Evolutionary conservation across 2,329 filamentous ascomycete genomes (phyloP).

Genomic region (Cladosporium phlei): DNA sequence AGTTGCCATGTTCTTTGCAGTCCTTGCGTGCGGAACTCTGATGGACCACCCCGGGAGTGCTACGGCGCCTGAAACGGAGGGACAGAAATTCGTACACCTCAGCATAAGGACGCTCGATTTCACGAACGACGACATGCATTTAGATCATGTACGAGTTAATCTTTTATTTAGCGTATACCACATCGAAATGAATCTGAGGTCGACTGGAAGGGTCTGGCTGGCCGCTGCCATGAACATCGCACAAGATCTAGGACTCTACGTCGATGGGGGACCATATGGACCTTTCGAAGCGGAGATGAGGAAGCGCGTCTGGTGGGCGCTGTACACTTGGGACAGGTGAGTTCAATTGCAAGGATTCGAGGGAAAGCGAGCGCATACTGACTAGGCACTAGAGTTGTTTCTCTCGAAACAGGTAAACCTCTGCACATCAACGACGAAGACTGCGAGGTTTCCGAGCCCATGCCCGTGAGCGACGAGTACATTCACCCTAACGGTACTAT

Average conservation of each 20-base stretch:
- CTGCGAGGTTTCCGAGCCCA: conserved; percentile 77
- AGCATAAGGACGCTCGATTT: conserved; percentile 68
- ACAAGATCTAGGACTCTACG: conserved; percentile 78
- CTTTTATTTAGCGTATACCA: conserved; percentile 74
- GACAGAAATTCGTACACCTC: conserved; percentile 64
- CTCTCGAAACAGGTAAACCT: conserved; percentile 75
- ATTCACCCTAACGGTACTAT: conserved; percentile 53
- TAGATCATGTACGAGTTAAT: conserved; percentile 69
- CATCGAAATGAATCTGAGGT: conserved; percentile 79
- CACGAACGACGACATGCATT: conserved; percentile 71
- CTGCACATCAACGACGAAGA: conserved; percentile 81
- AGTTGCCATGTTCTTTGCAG: conserved; percentile 74
- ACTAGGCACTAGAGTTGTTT: conserved; percentile 53
- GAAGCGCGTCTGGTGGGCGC: conserved; percentile 85
- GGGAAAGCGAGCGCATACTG: conserved; percentile 19
- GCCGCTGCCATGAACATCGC: conserved; percentile 73
- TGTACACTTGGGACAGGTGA: conserved; percentile 83
- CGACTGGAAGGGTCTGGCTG: conserved; percentile 80
- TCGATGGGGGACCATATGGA: conserved; percentile 67
- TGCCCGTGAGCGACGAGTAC: conserved; percentile 74
- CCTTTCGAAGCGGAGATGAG: conserved; percentile 80
- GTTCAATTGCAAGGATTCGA: not conserved
- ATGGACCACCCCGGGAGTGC: conserved; percentile 57
- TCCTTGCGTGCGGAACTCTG: conserved; percentile 76
- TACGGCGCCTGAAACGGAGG: conserved; percentile 51